Percentiles rank a stretch among this genome's conserved stretches.
phyloP scores from a whole-genome alignment of 345 rosid genomes.

The Cardamine chenopodiifolia region DNA sequence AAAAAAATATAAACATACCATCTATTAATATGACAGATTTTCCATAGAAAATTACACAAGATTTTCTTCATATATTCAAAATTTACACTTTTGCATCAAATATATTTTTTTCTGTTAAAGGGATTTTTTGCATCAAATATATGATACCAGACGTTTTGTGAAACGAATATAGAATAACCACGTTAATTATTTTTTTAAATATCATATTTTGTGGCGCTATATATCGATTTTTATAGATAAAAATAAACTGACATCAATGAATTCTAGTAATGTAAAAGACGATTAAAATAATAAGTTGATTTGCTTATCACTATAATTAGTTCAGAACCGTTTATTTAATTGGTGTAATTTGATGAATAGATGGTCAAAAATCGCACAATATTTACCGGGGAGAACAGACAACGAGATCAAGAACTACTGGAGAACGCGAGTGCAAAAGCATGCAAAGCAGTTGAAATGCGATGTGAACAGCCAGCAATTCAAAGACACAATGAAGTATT shows the following conservation, averaged over 20 bases:
- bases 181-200: neutral
- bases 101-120: neutral
- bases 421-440: constrained; percentile 97
- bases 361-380: constrained; percentile 96
- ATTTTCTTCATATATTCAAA: neutral
- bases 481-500: constrained; percentile 74
- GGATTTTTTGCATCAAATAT: neutral
- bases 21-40: neutral
- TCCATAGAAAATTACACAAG: neutral
- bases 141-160: neutral
- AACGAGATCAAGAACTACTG: constrained; percentile 97
- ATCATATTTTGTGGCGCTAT: neutral
- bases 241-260: neutral
- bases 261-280: neutral
- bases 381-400: constrained; percentile 90
- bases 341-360: constrained; percentile 39
- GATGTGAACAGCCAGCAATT: constrained; percentile 90
- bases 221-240: neutral
- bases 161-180: neutral
- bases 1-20: neutral
- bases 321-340: neutral
- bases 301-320: neutral
- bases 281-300: neutral
- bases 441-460: constrained; percentile 80
- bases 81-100: neutral